A percentile compares a stretch with the other conserved stretches of the same genome.
Conservation (phyloP, 495 filamentous ascomycete genomes). For the Trichoderma reesei region DNA sequence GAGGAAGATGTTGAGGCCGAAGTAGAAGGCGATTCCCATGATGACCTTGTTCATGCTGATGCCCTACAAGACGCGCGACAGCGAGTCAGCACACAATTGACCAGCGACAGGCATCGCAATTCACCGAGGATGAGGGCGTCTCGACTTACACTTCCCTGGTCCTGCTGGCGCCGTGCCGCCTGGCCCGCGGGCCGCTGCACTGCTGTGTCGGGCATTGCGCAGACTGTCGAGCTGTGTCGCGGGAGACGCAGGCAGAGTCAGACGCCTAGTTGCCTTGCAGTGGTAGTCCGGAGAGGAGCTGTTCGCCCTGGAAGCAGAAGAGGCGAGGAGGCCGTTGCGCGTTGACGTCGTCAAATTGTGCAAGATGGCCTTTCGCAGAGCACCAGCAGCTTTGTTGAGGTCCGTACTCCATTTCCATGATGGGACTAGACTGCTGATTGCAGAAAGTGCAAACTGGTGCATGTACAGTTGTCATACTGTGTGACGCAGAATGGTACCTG, state of each 20-base stretch:
- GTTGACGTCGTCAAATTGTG: neutral
- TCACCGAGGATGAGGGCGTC: neutral
- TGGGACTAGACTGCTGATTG: neutral
- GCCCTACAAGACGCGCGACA: neutral
- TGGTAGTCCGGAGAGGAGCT: neutral
- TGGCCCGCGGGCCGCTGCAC: conserved; percentile 2
- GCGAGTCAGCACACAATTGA: neutral
- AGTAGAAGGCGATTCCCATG: conserved; percentile 32
- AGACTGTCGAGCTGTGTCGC: neutral
- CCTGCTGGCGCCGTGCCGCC: conserved; percentile 4
- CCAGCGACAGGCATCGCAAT: neutral
- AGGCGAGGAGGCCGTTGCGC: neutral
- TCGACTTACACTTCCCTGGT: conserved; percentile 1
- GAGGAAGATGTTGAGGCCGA: conserved; percentile 37
- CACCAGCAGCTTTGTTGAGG: neutral
- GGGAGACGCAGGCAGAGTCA: neutral
- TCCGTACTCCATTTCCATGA: neutral
- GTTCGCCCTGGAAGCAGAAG: neutral
- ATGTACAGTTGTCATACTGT: neutral
- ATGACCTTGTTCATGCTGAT: conserved; percentile 15
- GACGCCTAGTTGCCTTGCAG: neutral
- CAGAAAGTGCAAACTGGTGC: neutral
- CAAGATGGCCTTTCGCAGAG: conserved; percentile 8
- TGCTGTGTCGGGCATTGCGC: neutral
- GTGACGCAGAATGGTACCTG: neutral